These are phyloP conservation scores for Pseudognaphalium luteoalbum DNA, from an alignment of 129 eudicot genomes.

Conservation along the genomic window DNA sequence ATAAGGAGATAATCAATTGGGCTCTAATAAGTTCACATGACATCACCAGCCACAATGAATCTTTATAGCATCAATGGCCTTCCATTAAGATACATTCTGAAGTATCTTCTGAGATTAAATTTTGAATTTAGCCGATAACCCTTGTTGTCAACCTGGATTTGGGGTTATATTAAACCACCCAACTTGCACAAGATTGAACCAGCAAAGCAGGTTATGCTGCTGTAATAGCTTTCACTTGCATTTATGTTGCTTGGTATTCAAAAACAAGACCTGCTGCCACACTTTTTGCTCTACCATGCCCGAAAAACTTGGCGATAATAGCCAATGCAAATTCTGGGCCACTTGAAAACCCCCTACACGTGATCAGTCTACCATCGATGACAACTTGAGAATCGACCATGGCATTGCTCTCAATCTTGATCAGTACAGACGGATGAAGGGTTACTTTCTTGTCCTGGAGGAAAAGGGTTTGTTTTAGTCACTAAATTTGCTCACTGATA, in stretches of 20 bases:
- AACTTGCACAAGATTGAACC: slow-evolving; percentile 2
- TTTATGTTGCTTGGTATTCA: slow-evolving; percentile 56
- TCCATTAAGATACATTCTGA: not conserved
- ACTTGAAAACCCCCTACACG: slow-evolving; percentile 65
- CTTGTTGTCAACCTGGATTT: slow-evolving; percentile 20
- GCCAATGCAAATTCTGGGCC: slow-evolving; percentile 68
- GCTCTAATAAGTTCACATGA: slow-evolving; percentile 1
- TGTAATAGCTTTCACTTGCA: not conserved
- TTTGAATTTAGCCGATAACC: slow-evolving; percentile 19
- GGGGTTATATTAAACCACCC: slow-evolving; percentile 18
- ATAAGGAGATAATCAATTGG: not conserved
- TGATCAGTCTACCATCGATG: slow-evolving; percentile 76
- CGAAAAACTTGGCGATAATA: slow-evolving; percentile 83
- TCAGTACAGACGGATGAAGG: slow-evolving; percentile 50
- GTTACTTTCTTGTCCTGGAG: slow-evolving; percentile 64
- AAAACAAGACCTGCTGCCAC: slow-evolving; percentile 96
- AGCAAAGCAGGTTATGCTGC: not conserved
- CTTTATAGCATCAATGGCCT: slow-evolving; percentile 8
- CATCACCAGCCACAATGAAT: slow-evolving; percentile 11
- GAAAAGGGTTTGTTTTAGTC: not conserved
- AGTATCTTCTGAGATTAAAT: slow-evolving; percentile 14
- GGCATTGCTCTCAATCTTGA: slow-evolving; percentile 31
- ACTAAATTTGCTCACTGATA: not conserved
- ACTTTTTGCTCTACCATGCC: slow-evolving; percentile 84
- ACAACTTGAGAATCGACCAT: slow-evolving; percentile 56